Percentiles rank a stretch among this genome's conserved stretches.
Conservation (phyloP, 495 filamentous ascomycete genomes). For the Neohortaea acidophila region DNA sequence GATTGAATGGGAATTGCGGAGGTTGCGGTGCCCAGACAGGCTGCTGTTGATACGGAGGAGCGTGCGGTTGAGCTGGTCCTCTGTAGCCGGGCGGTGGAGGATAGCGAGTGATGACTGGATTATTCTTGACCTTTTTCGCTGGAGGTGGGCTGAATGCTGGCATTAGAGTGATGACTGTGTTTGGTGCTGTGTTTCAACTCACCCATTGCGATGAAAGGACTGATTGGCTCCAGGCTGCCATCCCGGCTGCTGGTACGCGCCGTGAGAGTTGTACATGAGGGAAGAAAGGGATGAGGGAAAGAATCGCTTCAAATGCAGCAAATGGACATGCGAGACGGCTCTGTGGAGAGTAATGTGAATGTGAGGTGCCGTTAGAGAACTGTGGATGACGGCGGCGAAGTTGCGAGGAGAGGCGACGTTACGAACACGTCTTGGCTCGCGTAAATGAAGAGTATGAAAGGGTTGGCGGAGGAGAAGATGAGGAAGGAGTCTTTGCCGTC, state of each 20-base stretch:
- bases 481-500: too few relatives aligned
- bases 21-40: constrained; percentile 14
- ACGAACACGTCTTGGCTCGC: too few relatives aligned
- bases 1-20: constrained; percentile 9
- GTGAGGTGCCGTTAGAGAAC: too few relatives aligned
- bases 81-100: constrained; percentile 28
- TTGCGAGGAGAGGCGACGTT: too few relatives aligned
- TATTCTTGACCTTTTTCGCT: constrained; percentile 24
- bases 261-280: neutral
- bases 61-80: constrained; percentile 16
- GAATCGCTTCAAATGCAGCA: neutral
- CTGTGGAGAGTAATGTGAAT: too few relatives aligned
- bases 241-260: neutral
- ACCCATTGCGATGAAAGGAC: too few relatives aligned
- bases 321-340: too few relatives aligned
- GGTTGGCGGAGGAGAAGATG: too few relatives aligned
- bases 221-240: too few relatives aligned
- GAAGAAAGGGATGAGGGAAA: neutral
- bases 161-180: neutral
- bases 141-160: constrained; percentile 9
- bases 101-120: constrained; percentile 28
- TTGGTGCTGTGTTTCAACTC: too few relatives aligned
- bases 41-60: constrained; percentile 3
- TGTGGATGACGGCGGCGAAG: too few relatives aligned
- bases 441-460: too few relatives aligned